Evolutionary conservation across 2,329 filamentous ascomycete genomes (phyloP), one percentile per base, ranked within the genome.

Genomic region (Aspergillus intermedius): DNA sequence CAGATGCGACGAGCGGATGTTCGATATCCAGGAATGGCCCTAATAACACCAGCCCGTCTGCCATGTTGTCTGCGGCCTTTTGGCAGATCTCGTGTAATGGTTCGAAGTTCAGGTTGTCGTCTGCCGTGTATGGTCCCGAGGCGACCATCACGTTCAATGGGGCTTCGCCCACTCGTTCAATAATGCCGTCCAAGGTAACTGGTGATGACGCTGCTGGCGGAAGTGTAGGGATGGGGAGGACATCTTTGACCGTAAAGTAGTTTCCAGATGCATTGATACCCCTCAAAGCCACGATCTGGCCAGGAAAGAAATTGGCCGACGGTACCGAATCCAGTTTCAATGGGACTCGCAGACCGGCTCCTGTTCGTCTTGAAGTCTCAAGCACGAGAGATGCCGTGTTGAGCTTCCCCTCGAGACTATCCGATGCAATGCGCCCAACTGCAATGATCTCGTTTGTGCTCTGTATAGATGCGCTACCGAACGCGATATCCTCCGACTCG

Each of bases 1-100:
- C 85, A 13, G 81, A 79, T 21, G 89, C 88, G 47, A 98, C 80
- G 22, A 94, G 76, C 0, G 93, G 91, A 65, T 98, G 93, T 59
- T 96, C 90, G 32, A 86, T 77, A 65, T 97, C 93, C 56, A 98
- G 77, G 65, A 98, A 96, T 0, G 93, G 93, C 0, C 93, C 93
- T 3, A 81, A 75, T 7, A 98, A 76, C 40, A 97, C 78, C 23
- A 98, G 72, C 3, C 82, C 81, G 65, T 98, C 93, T 9, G 85
- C 87, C 54, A 81, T 84, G 19, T 78, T 80, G 54, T 88, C 82
- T 13, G 82, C 83, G 7, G 91, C 90, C 59, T 85, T 84, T 56
- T 80, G 79, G 64, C 91, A 91, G 13, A 98, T 77, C 25, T 87
- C 82, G 60, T 90, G 83, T 1, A 98, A 74, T 6, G 91, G 87